Base-by-base conservation (phyloP, 2,329 filamentous ascomycete genomes). In the Aspergillus hortae region DNA sequence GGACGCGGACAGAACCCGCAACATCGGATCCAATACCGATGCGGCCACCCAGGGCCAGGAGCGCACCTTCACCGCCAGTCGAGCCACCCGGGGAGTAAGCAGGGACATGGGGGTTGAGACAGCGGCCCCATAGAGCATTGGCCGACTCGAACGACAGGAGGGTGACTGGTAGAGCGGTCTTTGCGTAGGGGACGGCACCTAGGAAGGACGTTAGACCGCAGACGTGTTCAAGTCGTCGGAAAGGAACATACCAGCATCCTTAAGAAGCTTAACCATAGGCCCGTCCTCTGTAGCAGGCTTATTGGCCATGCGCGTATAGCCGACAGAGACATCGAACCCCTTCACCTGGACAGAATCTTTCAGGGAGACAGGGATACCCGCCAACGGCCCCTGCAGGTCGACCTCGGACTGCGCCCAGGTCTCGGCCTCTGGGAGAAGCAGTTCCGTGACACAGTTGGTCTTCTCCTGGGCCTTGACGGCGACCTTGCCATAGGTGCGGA, bases 21-120 rank as follows among this genome's bases (percentile, higher is more conserved):
- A 96, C 91, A 69, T 96, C 92, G 44, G 88, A 92, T 9, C 92
- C 92, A 59, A 96, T 87, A 38, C 92, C 92, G 54, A 96, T 95
- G 36, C 91, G 81, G 43, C 90, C 90, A 35, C 86, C 86, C 44
- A 90, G 81, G 1, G 92, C 92, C 4, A 96, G 77, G 3, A 96
- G 75, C 0, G 92, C 91, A 4, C 82, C 82, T 72, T 96, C 92
- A 56, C 89, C 91, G 40, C 89, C 90, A 4, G 90, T 95, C 1
- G 89, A 94, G 15, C 92, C 92, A 19, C 92, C 92, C 0, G 92
- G 90, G 0, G 89, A 91, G 74, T 95, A 96, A 36, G 82, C 83
- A n/a, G 74, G 72, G 65, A 90, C 91, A 71, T 95, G 90, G 0
- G 92, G 91, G 67, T 96, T 96, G 14, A 81, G 85, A 59, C 82